These are phyloP conservation scores for Sporothrix euskadiensis DNA, from an alignment of 2,329 filamentous ascomycete genomes.

Conservation along the genomic window DNA sequence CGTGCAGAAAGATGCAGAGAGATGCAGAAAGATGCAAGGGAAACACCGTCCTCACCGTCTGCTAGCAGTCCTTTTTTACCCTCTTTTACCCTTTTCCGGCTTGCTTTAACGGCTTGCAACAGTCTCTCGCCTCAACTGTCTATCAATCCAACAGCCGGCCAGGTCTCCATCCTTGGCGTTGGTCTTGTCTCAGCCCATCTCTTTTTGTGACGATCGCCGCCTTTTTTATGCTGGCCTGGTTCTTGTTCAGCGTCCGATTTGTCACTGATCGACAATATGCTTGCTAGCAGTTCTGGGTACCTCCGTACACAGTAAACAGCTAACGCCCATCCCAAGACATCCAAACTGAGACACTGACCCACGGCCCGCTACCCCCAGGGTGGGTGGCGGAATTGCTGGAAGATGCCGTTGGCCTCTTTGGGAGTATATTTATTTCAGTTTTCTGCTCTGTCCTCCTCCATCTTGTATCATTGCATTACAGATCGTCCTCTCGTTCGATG, in stretches of 20 bases:
- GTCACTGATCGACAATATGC: conserved; percentile 4
- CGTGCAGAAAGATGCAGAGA: neutral
- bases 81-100: neutral
- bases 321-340: neutral
- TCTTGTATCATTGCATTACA: conserved; percentile 41
- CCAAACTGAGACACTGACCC: neutral
- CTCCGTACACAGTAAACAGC: no score
- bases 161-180: neutral
- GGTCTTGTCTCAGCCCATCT: neutral
- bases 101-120: neutral
- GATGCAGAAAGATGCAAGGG: neutral
- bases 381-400: neutral
- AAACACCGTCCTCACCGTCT: neutral
- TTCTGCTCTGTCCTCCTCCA: neutral
- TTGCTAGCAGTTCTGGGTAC: no score
- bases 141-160: neutral
- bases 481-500: neutral
- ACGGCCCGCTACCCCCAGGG: conserved; percentile 5
- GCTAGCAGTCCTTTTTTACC: neutral
- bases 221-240: neutral
- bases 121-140: neutral
- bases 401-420: neutral
- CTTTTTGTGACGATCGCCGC: neutral
- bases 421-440: neutral
- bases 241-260: neutral